phyloP scores from a whole-genome alignment of 179 eudicot species.

The Beta corolliflora region DNA sequence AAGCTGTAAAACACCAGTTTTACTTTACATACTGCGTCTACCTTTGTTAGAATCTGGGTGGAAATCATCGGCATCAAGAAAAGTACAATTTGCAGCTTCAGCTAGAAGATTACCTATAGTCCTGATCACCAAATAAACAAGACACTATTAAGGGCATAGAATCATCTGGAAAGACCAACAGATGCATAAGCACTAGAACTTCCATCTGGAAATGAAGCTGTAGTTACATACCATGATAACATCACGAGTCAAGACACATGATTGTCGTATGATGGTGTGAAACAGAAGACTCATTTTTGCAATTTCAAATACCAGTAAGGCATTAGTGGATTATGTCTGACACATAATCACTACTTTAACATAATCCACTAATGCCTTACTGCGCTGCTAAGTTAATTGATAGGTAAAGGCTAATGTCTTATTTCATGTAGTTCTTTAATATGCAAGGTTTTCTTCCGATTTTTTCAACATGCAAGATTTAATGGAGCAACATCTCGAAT shows the following conservation, averaged over 20 bases:
- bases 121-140: conserved; percentile 32
- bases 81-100: conserved; percentile 49
- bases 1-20: neutral
- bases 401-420: neutral
- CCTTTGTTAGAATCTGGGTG: conserved; percentile 91
- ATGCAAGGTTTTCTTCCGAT: neutral
- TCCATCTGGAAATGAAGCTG: neutral
- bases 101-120: conserved; percentile 81
- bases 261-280: neutral
- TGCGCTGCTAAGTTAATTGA: neutral
- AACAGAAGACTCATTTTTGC: neutral
- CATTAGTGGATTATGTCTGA: neutral
- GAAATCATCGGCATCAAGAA: conserved; percentile 92
- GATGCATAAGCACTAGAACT: neutral
- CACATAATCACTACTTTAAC: neutral
- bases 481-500: neutral
- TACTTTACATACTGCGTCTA: conserved; percentile 19
- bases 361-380: neutral
- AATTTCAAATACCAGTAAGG: neutral
- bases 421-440: neutral
- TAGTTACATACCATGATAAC: neutral
- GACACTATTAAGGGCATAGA: conserved; percentile 8
- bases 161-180: neutral
- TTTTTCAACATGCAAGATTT: neutral
- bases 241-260: neutral